Conservation (phyloP, 768 basidiomycete genomes). For the Naematelia encephala region DNA sequence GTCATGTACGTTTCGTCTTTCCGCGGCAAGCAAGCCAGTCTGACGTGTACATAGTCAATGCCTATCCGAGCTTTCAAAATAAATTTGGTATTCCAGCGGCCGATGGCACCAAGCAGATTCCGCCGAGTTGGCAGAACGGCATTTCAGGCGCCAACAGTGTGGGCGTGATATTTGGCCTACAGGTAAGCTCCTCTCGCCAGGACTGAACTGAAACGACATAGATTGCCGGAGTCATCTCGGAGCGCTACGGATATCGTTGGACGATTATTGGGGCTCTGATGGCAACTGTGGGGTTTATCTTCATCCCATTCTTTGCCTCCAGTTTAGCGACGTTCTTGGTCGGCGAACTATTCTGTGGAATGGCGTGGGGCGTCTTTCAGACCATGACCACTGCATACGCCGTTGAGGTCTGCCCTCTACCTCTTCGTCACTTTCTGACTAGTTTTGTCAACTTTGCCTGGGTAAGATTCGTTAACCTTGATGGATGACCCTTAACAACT, state of each 20-base stretch:
- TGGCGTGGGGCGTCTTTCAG: constrained; percentile 46
- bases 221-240: constrained; percentile 11
- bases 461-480: no score
- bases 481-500: no score
- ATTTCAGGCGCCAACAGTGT: constrained; percentile 1
- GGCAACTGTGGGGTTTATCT: constrained; percentile 21
- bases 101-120: constrained; percentile 2
- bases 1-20: background rate
- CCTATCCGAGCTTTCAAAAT: constrained; percentile 7
- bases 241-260: constrained; percentile 26
- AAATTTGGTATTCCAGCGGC: constrained; percentile 5
- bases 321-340: constrained; percentile 13
- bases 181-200: background rate
- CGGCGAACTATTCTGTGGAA: constrained; percentile 12
- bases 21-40: background rate
- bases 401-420: constrained; percentile 42
- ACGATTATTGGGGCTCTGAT: constrained; percentile 19
- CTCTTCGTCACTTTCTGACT: constrained; percentile 40
- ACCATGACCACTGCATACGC: constrained; percentile 49
- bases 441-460: constrained; percentile 42
- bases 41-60: constrained; percentile 1
- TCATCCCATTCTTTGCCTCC: constrained; percentile 27
- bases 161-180: background rate
- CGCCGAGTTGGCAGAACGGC: constrained; percentile 3
- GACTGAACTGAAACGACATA: no score